These are phyloP conservation scores for Trebouxia sp. DNA, from an alignment of 139 green algal species.

Conservation along the genomic window DNA sequence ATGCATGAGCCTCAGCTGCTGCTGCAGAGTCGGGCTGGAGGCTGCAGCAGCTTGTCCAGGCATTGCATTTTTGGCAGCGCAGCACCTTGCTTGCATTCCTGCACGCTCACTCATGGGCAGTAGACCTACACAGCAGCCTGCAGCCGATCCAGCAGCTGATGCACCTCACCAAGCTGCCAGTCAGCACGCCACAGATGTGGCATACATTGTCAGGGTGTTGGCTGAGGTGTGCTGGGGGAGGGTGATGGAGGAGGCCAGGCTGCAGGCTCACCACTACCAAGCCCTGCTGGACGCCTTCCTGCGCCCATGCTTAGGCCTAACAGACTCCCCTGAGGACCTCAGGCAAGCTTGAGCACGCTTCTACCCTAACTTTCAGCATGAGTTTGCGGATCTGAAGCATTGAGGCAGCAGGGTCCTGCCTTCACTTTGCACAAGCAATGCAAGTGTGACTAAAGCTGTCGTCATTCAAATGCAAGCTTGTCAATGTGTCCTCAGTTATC, in stretches of 20 bases:
- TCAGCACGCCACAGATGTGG: background rate
- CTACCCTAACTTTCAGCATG: too few relatives aligned
- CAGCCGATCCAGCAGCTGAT: background rate
- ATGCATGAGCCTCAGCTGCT: too few relatives aligned
- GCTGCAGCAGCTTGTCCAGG: background rate
- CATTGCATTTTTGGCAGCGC: background rate
- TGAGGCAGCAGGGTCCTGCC: too few relatives aligned
- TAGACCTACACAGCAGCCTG: background rate
- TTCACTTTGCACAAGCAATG: too few relatives aligned
- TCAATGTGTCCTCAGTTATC: too few relatives aligned
- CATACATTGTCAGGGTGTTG: background rate
- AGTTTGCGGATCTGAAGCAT: too few relatives aligned
- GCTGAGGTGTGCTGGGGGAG: slow-evolving; percentile 6
- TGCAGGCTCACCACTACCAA: background rate
- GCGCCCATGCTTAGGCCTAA: slow-evolving; percentile 39
- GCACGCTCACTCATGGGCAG: too few relatives aligned
- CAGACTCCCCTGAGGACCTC: slow-evolving; percentile 52
- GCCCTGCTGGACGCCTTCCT: slow-evolving; percentile 19
- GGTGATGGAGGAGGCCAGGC: slow-evolving; percentile 1
- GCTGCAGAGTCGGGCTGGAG: background rate
- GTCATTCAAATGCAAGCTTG: too few relatives aligned
- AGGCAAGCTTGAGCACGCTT: too few relatives aligned
- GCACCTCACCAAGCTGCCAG: background rate
- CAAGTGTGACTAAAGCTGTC: too few relatives aligned
- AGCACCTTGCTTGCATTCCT: background rate